phyloP scores from a whole-genome alignment of 352 stramenopile species.

The Globisporangium orthogonon region DNA sequence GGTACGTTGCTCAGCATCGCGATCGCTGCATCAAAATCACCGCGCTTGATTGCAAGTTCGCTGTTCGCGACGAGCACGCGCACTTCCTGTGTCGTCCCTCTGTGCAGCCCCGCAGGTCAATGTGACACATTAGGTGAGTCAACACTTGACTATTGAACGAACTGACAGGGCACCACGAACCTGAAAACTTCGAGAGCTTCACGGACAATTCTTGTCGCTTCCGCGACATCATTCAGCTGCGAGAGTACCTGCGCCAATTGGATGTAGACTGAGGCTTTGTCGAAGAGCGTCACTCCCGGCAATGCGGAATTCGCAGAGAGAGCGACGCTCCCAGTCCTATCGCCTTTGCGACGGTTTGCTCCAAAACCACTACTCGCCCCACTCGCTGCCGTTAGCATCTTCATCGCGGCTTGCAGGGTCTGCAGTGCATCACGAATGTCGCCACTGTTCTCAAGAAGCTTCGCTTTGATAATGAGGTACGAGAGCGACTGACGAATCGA shows the following conservation, averaged over 20 bases:
- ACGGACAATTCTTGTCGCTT: constrained; percentile 56
- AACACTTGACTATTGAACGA: background rate
- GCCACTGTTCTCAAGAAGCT: constrained; percentile 67
- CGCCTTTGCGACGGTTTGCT: constrained; percentile 11
- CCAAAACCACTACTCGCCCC: constrained; percentile 4
- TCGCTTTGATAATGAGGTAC: constrained; percentile 88
- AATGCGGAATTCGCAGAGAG: background rate
- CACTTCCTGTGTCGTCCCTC: constrained; percentile 84
- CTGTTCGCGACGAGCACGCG: constrained; percentile 88
- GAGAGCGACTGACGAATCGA: constrained; percentile 71
- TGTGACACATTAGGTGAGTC: background rate
- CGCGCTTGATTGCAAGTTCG: constrained; percentile 86
- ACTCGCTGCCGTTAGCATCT: constrained; percentile 26
- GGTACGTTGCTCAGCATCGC: constrained; percentile 87
- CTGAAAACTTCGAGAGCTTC: constrained; percentile 70
- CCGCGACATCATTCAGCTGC: constrained; percentile 66
- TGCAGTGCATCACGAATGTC: constrained; percentile 76
- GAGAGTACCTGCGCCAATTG: constrained; percentile 75
- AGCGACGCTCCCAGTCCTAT: background rate
- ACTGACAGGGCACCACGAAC: constrained; percentile 11
- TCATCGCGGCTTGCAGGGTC: constrained; percentile 78
- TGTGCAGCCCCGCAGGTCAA: constrained; percentile 2
- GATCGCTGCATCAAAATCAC: constrained; percentile 88
- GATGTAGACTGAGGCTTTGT: constrained; percentile 88
- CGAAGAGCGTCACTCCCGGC: constrained; percentile 50